Evolutionary conservation across 495 filamentous ascomycete genomes (phyloP).

Genomic region (Xylaria grammica): DNA sequence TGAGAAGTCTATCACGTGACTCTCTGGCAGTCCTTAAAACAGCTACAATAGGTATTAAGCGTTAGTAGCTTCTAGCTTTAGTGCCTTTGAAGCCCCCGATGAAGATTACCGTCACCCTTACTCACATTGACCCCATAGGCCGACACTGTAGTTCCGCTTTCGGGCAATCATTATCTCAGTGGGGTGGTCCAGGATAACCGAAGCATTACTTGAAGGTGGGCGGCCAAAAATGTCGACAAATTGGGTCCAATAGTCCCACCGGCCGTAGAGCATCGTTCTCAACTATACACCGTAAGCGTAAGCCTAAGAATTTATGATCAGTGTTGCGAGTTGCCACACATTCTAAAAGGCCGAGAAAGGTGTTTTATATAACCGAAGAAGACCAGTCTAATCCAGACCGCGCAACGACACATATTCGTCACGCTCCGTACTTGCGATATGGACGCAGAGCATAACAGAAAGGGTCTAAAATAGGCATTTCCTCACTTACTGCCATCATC

Average conservation of each 20-base stretch:
- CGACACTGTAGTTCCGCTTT: not conserved
- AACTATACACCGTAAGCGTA: not conserved
- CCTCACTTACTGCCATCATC: not conserved
- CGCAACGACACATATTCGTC: too few relatives aligned
- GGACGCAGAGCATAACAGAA: too few relatives aligned
- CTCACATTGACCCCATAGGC: not conserved
- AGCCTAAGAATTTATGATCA: not conserved
- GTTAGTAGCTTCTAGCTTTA: not conserved
- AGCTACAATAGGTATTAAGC: not conserved
- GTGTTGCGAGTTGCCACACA: too few relatives aligned
- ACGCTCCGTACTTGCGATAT: too few relatives aligned
- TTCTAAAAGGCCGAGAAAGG: too few relatives aligned
- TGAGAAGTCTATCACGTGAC: not conserved
- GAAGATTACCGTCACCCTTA: too few relatives aligned
- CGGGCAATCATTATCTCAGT: not conserved
- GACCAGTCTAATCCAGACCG: too few relatives aligned
- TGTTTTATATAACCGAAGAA: too few relatives aligned
- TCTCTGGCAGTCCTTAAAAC: not conserved
- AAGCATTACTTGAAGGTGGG: not conserved
- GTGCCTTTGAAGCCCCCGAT: too few relatives aligned
- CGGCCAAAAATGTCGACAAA: not conserved
- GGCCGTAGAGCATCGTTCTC: not conserved
- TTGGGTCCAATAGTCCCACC: not conserved
- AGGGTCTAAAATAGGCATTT: too few relatives aligned
- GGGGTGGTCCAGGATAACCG: not conserved